Evolutionary conservation across 306 rosid species (phyloP).

Genomic region (Benincasa hispida): DNA sequence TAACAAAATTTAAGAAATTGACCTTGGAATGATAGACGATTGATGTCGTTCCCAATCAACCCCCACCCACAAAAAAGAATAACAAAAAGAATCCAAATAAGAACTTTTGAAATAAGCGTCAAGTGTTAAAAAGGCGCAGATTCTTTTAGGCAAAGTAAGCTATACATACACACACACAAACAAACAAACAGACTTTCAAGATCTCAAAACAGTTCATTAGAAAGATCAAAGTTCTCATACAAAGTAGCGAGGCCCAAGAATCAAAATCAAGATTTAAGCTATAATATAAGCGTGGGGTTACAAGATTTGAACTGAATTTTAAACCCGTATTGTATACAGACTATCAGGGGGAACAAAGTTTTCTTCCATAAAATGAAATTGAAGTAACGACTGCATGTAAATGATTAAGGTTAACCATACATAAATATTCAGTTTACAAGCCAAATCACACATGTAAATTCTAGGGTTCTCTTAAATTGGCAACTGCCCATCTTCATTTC

Average conservation of each 20-base stretch:
- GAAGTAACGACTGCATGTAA: background rate
- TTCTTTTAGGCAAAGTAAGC: background rate
- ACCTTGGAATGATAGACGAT: background rate
- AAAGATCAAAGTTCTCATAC: background rate
- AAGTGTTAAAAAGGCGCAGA: background rate
- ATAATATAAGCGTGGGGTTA: background rate
- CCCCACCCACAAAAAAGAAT: background rate
- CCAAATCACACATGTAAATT: background rate
- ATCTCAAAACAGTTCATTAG: background rate
- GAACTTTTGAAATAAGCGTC: background rate
- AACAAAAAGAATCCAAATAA: background rate
- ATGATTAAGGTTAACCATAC: background rate
- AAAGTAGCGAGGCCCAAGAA: background rate
- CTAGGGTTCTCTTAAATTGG: background rate
- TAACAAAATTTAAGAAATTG: background rate
- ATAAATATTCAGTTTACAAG: background rate
- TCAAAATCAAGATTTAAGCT: background rate
- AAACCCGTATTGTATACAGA: background rate
- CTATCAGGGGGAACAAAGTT: background rate
- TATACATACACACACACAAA: background rate
- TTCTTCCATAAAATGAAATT: background rate
- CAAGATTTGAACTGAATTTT: background rate
- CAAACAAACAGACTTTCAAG: too few species aligned
- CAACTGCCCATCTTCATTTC: background rate
- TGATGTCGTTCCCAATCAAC: background rate